phyloP scores from a whole-genome alignment of 2,329 filamentous ascomycete genomes.

The Talaromyces amestolkiae region DNA sequence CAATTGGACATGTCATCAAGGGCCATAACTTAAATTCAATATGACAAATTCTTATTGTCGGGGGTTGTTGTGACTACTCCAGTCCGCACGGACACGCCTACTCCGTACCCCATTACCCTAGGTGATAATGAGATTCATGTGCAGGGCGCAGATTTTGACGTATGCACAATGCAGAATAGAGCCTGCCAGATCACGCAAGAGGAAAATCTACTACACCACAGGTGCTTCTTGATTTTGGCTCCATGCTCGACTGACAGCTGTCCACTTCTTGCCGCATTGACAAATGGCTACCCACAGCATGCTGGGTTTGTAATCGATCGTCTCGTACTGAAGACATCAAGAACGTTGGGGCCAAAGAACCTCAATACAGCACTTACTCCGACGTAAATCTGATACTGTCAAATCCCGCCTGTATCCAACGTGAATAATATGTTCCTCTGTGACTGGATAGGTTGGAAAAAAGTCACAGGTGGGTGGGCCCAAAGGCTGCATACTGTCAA shows the following conservation, averaged over 20 bases:
- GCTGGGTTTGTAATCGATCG: background rate
- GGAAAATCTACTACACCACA: background rate
- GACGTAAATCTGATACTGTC: background rate
- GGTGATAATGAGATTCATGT: background rate
- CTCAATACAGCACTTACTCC: background rate
- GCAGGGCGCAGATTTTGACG: slow-evolving; percentile 1
- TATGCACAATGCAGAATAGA: slow-evolving; percentile 1
- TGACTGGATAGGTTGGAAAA: background rate
- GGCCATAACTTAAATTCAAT: background rate
- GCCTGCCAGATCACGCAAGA: background rate
- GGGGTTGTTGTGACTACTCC: background rate
- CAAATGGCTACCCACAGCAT: background rate
- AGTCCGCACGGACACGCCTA: background rate
- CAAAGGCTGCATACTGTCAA: background rate
- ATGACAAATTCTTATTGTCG: background rate
- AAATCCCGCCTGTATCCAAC: background rate
- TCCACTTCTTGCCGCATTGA: background rate
- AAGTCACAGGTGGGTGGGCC: background rate
- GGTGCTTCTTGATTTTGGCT: background rate
- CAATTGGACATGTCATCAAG: slow-evolving; percentile 2
- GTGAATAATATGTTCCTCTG: background rate
- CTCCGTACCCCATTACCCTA: background rate
- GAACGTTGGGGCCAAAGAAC: background rate
- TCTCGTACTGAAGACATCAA: background rate
- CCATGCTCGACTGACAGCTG: background rate